Percentiles rank a stretch among this genome's conserved stretches.
Evolutionary conservation across 768 basidiomycete species (phyloP).

Genomic region (Daedaleopsis nitida): DNA sequence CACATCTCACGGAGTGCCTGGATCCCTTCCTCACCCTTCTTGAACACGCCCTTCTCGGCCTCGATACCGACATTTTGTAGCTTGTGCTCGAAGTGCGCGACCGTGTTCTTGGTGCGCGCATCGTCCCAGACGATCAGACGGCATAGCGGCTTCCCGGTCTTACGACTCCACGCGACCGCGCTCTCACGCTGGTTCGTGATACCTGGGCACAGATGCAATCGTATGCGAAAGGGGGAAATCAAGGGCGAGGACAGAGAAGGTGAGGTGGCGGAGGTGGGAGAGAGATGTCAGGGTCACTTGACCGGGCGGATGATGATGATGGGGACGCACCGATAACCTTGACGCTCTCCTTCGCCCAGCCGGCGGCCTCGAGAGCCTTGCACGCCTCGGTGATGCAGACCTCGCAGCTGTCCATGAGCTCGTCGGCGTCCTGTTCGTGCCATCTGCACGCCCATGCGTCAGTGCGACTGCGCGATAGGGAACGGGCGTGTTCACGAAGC

Average conservation of each 20-base stretch:
- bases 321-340: conserved; percentile 82
- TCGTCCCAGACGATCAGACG: conserved; percentile 96
- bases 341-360: conserved; percentile 79
- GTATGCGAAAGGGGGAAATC: conserved; percentile 25
- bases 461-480: background rate
- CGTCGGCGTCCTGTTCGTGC: conserved; percentile 92
- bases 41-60: conserved; percentile 61
- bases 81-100: conserved; percentile 77
- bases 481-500: background rate
- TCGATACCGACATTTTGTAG: conserved; percentile 76
- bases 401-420: conserved; percentile 76
- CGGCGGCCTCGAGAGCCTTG: conserved; percentile 67
- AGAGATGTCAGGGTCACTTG: conserved; percentile 7
- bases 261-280: background rate
- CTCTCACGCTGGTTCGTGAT: conserved; percentile 99
- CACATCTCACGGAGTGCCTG: conserved; percentile 69
- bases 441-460: conserved; percentile 52
- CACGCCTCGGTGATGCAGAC: conserved; percentile 75
- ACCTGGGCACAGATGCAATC: conserved; percentile 43
- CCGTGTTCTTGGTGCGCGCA: conserved; percentile 83
- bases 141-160: conserved; percentile 87
- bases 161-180: conserved; percentile 88
- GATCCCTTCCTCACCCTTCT: conserved; percentile 70
- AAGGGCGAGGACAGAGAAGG: conserved; percentile 4
- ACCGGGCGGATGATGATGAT: background rate